Evolutionary conservation across 495 filamentous ascomycete genomes (phyloP), one percentile per base, ranked within the genome.

Genomic region (Durotheca rogersii): DNA sequence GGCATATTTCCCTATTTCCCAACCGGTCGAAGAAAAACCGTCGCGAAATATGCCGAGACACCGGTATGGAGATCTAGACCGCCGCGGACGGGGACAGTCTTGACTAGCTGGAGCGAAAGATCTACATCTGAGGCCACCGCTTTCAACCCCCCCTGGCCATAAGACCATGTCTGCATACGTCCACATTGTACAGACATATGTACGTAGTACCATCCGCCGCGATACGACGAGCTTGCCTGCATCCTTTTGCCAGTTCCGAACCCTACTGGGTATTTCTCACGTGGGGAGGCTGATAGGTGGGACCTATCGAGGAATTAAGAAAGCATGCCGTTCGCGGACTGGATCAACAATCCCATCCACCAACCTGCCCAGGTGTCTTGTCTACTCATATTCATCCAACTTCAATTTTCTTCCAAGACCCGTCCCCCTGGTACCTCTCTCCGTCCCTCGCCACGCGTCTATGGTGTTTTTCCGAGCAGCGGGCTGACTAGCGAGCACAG

Each of bases 81-180:
- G n/a, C n/a, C n/a, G n/a, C 18, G 40, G 25, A 9, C 40, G 47
- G 42, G 35, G 33, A 41, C 39, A 32, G 30, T 48, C 20, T 49
- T 53, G 44, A 31, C 55, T 40, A 58, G 55, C 49, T 58, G 49
- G 44, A 53, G 55, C 36, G 48, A 58, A n/a, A 41, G 55, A 58
- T 58, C 55, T 30, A 31, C 55, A 15, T 34, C 50, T 53, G 17
- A 53, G 55, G 55, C 55, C 44, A 53, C 30, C 29, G 45, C 45
- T 57, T 36, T 39, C 23, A 25, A 29, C 19, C 53, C 55, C 5
- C 37, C 17, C 43, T 16, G 25, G 36, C 18, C 53, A 58, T 58
- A 58, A 53, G 44, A 14, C 45, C 49, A 58, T 50, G 4, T 48
- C 25, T 48, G 39, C 53, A 57, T 27, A n/a, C n/a, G n/a, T 52